Conservation (phyloP, 2,329 filamentous ascomycete species). For the Stagonosporopsis vannaccii region DNA sequence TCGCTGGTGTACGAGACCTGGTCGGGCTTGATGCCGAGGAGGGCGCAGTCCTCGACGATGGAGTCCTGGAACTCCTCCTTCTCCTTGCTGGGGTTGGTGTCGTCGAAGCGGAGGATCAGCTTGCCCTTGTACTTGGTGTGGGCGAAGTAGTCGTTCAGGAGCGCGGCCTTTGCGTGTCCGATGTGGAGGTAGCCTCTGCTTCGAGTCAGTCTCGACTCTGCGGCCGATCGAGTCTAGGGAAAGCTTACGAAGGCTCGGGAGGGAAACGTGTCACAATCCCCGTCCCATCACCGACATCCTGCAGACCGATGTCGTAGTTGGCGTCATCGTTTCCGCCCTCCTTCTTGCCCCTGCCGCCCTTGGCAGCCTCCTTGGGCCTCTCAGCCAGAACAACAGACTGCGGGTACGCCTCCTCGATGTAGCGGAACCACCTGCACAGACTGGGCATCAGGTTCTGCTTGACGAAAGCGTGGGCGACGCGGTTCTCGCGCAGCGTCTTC, state of each 20-base stretch:
- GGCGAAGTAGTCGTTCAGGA: conserved; percentile 96
- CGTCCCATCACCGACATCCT: conserved; percentile 76
- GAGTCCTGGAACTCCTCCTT: conserved; percentile 95
- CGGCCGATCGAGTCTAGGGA: neutral
- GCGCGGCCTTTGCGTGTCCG: conserved; percentile 90
- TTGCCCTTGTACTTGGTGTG: conserved; percentile 92
- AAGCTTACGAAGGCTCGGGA: conserved; percentile 87
- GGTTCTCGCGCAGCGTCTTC: conserved; percentile 82
- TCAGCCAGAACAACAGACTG: conserved; percentile 77
- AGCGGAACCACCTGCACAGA: conserved; percentile 85
- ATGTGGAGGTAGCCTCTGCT: conserved; percentile 84
- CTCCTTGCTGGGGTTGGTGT: conserved; percentile 97
- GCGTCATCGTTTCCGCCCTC: conserved; percentile 82
- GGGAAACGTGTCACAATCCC: conserved; percentile 90
- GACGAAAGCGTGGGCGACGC: conserved; percentile 80
- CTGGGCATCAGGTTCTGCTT: conserved; percentile 80
- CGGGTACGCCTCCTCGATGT: conserved; percentile 80
- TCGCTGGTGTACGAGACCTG: conserved; percentile 89
- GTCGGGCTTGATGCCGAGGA: conserved; percentile 93
- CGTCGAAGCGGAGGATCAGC: conserved; percentile 90
- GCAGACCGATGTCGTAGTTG: conserved; percentile 87
- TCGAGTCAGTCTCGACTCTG: conserved; percentile 17
- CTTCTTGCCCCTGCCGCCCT: conserved; percentile 75
- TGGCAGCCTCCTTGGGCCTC: conserved; percentile 47
- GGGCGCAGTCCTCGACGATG: conserved; percentile 87